Evolutionary conservation across 352 stramenopile genomes (phyloP), one percentile per base, ranked within the genome.

Genomic region (Thalassiosira sp.): DNA sequence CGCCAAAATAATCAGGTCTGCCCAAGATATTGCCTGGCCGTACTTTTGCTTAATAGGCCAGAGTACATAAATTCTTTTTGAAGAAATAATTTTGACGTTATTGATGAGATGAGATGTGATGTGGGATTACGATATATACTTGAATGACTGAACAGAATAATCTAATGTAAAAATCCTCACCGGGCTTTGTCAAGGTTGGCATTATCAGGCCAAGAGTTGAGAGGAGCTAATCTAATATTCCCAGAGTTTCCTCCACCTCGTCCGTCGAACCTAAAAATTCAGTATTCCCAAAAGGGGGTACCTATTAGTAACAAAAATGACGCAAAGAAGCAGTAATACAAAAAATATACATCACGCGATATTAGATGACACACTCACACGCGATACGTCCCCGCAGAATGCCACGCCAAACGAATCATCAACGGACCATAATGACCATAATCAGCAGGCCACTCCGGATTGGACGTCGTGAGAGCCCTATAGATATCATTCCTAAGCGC

Each of bases 371-470:
- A 40, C 13, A 80, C 79, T 56, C 18, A 71, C 42, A 82, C 79
- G 11, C 83, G 76, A 67, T 90, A 91, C 1, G 84, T 90, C 22
- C 86, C 83, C 22, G 83, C 83, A 0, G 72, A 76, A 64, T 89
- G 85, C 85, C 85, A 88, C 18, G 75, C 69, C 49, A 88, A 82
- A 46, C 93, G 88, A 73, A 96, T 93, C 62, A 96, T 91, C n/a
- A 97, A 89, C 6, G 88, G 89, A 16, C 90, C 92, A 82, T 97
- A 96, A 81, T 95, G 87, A 8, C 90, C 90, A 66, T 93, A 96
- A 82, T 96, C 92, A 0, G 91, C 90, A 10, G 93, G 93, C 93
- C 93, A 97, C 27, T 87, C 93, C 45, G 90, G 84, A 65, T 95
- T 69, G 24, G 87, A 94, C 54, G 91, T 83, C 11, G 89, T 95